A percentile compares a stretch with the other conserved stretches of the same genome.
Conservation (phyloP, 106 monocot genomes). For the Hemerocallis citrina region DNA sequence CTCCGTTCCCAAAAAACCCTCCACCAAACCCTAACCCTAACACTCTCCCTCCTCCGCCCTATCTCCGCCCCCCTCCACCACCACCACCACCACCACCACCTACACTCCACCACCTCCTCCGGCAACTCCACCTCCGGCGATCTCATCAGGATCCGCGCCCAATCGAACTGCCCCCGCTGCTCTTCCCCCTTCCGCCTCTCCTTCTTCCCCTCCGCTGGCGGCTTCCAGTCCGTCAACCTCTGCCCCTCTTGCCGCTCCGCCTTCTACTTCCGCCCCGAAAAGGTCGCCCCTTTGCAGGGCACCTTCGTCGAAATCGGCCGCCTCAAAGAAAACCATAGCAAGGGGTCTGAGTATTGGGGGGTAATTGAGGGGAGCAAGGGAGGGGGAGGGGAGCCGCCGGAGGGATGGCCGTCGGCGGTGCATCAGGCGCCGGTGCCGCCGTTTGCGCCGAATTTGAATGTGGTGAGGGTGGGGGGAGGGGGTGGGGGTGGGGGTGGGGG, state of each 20-base stretch:
- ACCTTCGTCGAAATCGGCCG: conserved; percentile 94
- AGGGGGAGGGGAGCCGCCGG: conserved; percentile 60
- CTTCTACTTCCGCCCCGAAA: conserved; percentile 76
- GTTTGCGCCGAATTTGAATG: conserved; percentile 62
- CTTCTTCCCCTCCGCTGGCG: conserved; percentile 53
- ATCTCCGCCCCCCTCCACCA: conserved; percentile 1
- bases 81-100: neutral
- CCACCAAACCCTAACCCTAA: conserved; percentile 3
- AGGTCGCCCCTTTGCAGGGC: conserved; percentile 82
- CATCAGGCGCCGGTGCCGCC: conserved; percentile 71
- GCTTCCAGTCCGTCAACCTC: conserved; percentile 79
- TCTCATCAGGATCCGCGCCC: conserved; percentile 66
- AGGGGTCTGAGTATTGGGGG: conserved; percentile 47
- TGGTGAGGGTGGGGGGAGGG: conserved; percentile 36
- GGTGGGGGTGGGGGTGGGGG: conserved; percentile 30
- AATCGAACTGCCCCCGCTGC: conserved; percentile 91
- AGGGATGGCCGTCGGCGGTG: conserved; percentile 71
- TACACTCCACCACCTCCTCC: too few species aligned
- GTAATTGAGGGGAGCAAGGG: conserved; percentile 31
- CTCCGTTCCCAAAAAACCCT: conserved; percentile 32
- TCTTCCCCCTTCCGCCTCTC: conserved; percentile 65
- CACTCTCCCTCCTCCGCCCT: conserved; percentile 10
- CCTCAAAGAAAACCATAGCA: conserved; percentile 33
- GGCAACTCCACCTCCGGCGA: conserved; percentile 30
- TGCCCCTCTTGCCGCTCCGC: conserved; percentile 83